Conservation (phyloP, 192 early-diverging fungal genomes). For the Umbelopsis sp. region DNA sequence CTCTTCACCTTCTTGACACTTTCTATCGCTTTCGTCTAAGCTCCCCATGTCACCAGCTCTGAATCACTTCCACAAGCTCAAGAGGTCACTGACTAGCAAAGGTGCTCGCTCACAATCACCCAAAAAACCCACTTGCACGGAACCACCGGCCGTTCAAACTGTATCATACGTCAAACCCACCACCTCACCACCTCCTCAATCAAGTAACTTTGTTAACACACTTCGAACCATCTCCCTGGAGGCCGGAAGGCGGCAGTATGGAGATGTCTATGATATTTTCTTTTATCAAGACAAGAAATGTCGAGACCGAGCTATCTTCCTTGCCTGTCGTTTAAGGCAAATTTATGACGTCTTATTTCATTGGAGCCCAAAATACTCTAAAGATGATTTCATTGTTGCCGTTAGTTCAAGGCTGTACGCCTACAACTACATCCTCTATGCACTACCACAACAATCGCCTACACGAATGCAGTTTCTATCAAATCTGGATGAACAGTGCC, state of each 20-base stretch:
- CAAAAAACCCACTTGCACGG: not conserved
- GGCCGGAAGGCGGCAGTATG: constrained; percentile 22
- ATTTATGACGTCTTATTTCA: constrained; percentile 18
- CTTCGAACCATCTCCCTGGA: constrained; percentile 28
- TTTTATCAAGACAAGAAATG: constrained; percentile 44
- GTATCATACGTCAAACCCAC: constrained; percentile 17
- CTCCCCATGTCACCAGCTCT: constrained; percentile 1
- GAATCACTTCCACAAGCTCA: not conserved
- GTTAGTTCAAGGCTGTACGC: constrained; percentile 37
- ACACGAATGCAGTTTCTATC: constrained; percentile 12
- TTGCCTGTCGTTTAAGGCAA: constrained; percentile 37
- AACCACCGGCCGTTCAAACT: not conserved
- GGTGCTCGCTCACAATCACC: not conserved
- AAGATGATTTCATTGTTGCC: constrained; percentile 28
- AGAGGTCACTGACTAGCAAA: constrained; percentile 9
- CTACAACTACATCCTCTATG: constrained; percentile 34
- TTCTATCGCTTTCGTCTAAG: not conserved
- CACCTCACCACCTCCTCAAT: not conserved
- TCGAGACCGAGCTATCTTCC: constrained; percentile 37
- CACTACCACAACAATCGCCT: constrained; percentile 24
- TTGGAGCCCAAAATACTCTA: not conserved
- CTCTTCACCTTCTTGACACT: not conserved
- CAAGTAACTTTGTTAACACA: constrained; percentile 32
- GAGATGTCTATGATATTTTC: constrained; percentile 36
- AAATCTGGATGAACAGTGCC: not conserved